A percentile compares a stretch with the other conserved stretches of the same genome.
Evolutionary conservation across 352 stramenopile species (phyloP).

Genomic region (Phytophthora syringae): DNA sequence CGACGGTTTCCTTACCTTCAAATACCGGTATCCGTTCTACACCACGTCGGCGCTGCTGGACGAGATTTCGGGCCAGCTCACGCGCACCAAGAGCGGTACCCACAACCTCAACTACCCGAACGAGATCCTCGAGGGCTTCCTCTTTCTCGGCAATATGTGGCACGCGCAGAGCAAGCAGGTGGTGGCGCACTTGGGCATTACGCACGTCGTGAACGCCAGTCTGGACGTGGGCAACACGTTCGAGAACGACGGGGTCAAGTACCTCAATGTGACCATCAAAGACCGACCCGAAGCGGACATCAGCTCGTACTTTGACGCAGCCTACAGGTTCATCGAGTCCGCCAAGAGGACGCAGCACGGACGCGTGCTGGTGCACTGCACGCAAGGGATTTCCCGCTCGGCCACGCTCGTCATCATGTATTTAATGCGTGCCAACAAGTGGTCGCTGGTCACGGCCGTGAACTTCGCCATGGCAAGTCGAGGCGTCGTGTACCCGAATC

Average conservation of each 20-base stretch:
- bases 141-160: constrained; percentile 91
- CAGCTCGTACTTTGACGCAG: constrained; percentile 66
- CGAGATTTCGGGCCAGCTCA: constrained; percentile 65
- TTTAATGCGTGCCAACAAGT: constrained; percentile 84
- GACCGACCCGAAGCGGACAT: constrained; percentile 80
- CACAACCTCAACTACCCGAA: constrained; percentile 91
- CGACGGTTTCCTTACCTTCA: constrained; percentile 88
- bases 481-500: constrained; percentile 84
- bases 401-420: constrained; percentile 89
- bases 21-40: constrained; percentile 88
- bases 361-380: constrained; percentile 85
- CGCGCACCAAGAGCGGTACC: constrained; percentile 80
- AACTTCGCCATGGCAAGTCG: constrained; percentile 83
- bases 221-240: constrained; percentile 83
- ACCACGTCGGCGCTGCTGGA: constrained; percentile 74
- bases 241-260: constrained; percentile 67
- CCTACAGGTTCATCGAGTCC: constrained; percentile 80
- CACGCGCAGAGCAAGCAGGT: constrained; percentile 83
- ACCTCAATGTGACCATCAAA: constrained; percentile 85
- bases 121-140: constrained; percentile 86
- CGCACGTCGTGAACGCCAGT: constrained; percentile 86
- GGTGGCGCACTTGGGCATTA: constrained; percentile 81
- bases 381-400: constrained; percentile 85
- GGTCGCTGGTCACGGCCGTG: constrained; percentile 83
- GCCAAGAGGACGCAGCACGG: constrained; percentile 79